phyloP scores from a whole-genome alignment of 306 rosid genomes.

The Vigna radiata region DNA sequence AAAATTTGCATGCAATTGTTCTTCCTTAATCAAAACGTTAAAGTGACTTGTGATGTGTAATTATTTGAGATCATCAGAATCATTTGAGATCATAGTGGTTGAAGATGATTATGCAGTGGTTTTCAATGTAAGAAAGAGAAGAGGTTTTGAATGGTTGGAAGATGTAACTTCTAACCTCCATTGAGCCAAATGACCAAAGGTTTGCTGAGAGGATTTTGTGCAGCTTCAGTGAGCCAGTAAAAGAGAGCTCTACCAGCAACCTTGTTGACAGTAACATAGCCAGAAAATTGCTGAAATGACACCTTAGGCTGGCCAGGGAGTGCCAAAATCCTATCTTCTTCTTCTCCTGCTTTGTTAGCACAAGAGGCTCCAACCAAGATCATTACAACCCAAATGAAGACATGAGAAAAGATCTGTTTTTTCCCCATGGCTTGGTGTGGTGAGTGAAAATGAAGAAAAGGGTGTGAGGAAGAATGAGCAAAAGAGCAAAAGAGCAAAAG shows the following conservation, averaged over 20 bases:
- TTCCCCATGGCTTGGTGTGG: constrained; percentile 48
- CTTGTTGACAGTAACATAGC: constrained; percentile 81
- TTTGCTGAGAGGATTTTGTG: constrained; percentile 56
- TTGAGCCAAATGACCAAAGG: constrained; percentile 97
- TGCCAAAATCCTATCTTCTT: constrained; percentile 66
- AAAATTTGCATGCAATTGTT: constrained; percentile 36
- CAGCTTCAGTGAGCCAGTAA: constrained; percentile 97
- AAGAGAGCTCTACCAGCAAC: constrained; percentile 94
- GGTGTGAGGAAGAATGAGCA: background rate
- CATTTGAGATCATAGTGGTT: background rate
- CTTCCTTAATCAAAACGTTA: background rate
- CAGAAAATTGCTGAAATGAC: constrained; percentile 81
- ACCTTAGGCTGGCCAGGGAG: constrained; percentile 96
- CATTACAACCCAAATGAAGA: constrained; percentile 45
- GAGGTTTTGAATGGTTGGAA: background rate
- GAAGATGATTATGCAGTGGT: too few species aligned
- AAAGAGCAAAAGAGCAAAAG: background rate
- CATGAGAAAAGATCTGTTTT: constrained; percentile 53
- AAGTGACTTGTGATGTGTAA: background rate
- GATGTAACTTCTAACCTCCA: constrained; percentile 69
- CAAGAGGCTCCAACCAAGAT: constrained; percentile 20
- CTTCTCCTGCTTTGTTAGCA: constrained; percentile 18
- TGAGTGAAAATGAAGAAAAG: constrained; percentile 28
- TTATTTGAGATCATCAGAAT: too few species aligned
- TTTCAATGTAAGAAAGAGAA: background rate